These are phyloP conservation scores for Sporothrix variecibatus DNA, from an alignment of 2,329 filamentous ascomycete species.

Conservation along the genomic window DNA sequence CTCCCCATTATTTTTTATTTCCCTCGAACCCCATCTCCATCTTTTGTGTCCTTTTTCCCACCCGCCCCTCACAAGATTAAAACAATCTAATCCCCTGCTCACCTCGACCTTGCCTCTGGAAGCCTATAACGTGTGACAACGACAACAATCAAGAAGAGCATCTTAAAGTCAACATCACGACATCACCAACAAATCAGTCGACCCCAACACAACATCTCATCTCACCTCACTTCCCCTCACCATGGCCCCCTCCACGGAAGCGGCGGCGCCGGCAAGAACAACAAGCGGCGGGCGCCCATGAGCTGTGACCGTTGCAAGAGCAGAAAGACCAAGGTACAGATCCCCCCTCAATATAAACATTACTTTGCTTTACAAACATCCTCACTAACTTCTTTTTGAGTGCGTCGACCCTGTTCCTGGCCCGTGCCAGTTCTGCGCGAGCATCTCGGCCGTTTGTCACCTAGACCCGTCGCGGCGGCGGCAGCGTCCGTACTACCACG, in stretches of 20 bases:
- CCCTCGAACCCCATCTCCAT: background rate
- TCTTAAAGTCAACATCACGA: background rate
- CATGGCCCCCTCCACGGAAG: background rate
- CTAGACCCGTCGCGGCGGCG: constrained; percentile 36
- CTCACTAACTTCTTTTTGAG: too few relatives aligned
- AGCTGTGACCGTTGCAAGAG: constrained; percentile 38
- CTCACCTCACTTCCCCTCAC: background rate
- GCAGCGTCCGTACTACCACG: constrained; percentile 38
- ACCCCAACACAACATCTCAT: background rate
- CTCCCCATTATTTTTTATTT: background rate
- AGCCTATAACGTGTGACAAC: background rate
- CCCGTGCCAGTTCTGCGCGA: constrained; percentile 36
- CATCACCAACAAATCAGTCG: background rate
- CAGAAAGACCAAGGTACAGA: constrained; percentile 36
- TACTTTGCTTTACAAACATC: too few relatives aligned
- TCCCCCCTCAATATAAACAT: too few relatives aligned
- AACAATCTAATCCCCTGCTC: background rate
- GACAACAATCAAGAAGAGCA: background rate
- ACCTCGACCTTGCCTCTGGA: background rate
- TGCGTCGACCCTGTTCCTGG: constrained; percentile 34
- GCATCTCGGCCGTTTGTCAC: constrained; percentile 35
- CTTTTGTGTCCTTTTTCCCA: background rate
- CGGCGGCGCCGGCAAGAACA: constrained; percentile 12
- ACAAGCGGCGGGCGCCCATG: constrained; percentile 36
- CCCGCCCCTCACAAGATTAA: constrained; percentile 2